These are phyloP conservation scores for Cucurbita moschata DNA, from an alignment of 306 rosid species.

Conservation along the genomic window DNA sequence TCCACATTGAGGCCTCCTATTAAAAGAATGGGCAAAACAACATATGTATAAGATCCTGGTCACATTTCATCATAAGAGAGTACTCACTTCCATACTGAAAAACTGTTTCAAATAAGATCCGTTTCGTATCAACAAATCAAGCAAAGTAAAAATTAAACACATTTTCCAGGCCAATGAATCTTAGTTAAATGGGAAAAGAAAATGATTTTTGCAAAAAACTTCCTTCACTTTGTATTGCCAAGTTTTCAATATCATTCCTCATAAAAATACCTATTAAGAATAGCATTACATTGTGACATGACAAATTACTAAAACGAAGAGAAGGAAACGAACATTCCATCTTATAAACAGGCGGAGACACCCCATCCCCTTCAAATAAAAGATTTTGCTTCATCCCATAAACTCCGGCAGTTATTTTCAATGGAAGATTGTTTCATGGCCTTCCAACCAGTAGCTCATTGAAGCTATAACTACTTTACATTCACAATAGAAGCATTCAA, in stretches of 20 bases:
- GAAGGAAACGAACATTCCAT: neutral
- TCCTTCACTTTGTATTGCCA: neutral
- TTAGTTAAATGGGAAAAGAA: neutral
- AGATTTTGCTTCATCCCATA: neutral
- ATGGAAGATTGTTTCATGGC: neutral
- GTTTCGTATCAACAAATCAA: neutral
- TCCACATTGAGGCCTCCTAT: slow-evolving; percentile 86
- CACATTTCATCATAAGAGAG: neutral
- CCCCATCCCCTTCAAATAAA: neutral
- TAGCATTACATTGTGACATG: neutral
- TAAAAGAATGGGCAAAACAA: neutral
- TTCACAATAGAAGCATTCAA: neutral
- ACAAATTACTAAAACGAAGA: neutral
- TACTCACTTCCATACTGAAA: neutral
- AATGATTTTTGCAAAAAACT: neutral
- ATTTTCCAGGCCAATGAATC: neutral
- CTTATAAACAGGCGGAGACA: neutral
- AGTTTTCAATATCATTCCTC: neutral
- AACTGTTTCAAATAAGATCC: neutral
- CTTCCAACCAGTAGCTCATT: neutral
- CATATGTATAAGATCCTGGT: neutral
- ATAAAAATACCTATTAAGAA: neutral
- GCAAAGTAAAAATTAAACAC: neutral
- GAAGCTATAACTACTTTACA: neutral
- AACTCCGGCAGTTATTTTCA: neutral